Evolutionary conservation across 2,329 filamentous ascomycete species (phyloP).

Genomic region (Aspergillus ustus): DNA sequence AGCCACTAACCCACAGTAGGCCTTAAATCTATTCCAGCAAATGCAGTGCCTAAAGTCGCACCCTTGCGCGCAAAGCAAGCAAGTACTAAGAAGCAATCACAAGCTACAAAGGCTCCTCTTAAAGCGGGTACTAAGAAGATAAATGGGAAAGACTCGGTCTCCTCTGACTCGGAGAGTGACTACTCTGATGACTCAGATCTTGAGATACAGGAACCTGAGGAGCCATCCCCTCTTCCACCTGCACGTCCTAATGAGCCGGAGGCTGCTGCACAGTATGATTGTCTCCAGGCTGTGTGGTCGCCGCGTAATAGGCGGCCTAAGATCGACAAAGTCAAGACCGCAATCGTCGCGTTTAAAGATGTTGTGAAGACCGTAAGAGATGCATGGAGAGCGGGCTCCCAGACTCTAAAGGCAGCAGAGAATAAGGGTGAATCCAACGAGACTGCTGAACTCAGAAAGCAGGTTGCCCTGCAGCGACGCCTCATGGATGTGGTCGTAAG

Average conservation of each 20-base stretch:
- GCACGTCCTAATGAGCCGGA: constrained; percentile 57
- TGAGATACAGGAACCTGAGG: constrained; percentile 57
- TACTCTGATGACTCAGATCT: constrained; percentile 55
- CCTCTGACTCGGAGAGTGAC: constrained; percentile 54
- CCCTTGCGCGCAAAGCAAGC: constrained; percentile 28
- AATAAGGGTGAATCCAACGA: constrained; percentile 60
- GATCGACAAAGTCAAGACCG: constrained; percentile 58
- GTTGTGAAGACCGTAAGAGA: constrained; percentile 64
- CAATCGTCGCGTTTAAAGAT: constrained; percentile 63
- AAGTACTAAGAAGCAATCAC: constrained; percentile 27
- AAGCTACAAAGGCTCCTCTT: constrained; percentile 27
- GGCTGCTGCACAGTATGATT: constrained; percentile 61
- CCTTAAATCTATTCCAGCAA: constrained; percentile 17
- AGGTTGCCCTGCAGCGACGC: constrained; percentile 62
- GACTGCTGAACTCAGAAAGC: constrained; percentile 58
- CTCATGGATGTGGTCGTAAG: constrained; percentile 58
- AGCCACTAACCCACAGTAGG: constrained; percentile 13
- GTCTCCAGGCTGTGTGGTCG: constrained; percentile 65
- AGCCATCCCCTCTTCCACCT: constrained; percentile 59
- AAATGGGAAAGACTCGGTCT: constrained; percentile 40
- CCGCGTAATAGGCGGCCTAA: constrained; percentile 56
- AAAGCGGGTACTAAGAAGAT: constrained; percentile 32
- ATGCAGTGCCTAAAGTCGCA: constrained; percentile 20
- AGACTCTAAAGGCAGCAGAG: constrained; percentile 62
- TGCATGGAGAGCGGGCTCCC: constrained; percentile 63